Base-by-base conservation (phyloP, 495 filamentous ascomycete genomes). In the Darksidea phi region DNA sequence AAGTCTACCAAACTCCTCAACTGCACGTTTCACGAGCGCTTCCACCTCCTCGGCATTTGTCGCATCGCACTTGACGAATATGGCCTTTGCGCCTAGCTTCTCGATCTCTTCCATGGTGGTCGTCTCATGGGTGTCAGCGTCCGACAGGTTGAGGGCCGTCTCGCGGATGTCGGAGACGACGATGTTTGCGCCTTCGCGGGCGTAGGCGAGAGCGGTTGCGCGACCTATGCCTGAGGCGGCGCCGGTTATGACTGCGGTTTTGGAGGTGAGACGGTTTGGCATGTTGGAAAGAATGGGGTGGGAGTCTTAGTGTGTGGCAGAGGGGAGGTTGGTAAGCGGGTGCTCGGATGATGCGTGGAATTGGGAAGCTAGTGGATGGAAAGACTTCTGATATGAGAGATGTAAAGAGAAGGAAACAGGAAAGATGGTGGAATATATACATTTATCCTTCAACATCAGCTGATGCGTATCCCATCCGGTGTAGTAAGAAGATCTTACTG, bases 1-100 rank as follows among this genome's bases (percentile, higher is more conserved):
- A 10, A 84, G 54, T 48, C 81, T 52, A 0, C 79, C 78, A 66
- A 70, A 80, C 26, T 54, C 41, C 21, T 66, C 61, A 12, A 80
- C 79, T 1, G 75, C 71, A 0, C 15, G 54, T 15, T 70, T 34
- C 1, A 85, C 69, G 25, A 79, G 48, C 0, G 34, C 57, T 59
- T 78, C 67, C 46, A 81, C 72, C 10, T 80, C 66, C 24, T 64
- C 60, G 8, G 66, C 48, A 8, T 53, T 52, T 15, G 63, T 67
- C 10, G 79, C 66, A 52, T 77, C 71, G 11, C 67, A 73, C 43
- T 76, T 71, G 20, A 78, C 68, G 42, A 77, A 77, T 43, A 72
- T 62, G 2, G 68, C 68, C 17, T 58, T 61, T 32, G 63, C 67
- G 32, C 67, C 72, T 0, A 50, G 28, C 43, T 71, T 48, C 5